Percentiles rank a stretch among this genome's conserved stretches.
Evolutionary conservation across 768 basidiomycete genomes (phyloP).

Genomic region (Phylloporus sp.): DNA sequence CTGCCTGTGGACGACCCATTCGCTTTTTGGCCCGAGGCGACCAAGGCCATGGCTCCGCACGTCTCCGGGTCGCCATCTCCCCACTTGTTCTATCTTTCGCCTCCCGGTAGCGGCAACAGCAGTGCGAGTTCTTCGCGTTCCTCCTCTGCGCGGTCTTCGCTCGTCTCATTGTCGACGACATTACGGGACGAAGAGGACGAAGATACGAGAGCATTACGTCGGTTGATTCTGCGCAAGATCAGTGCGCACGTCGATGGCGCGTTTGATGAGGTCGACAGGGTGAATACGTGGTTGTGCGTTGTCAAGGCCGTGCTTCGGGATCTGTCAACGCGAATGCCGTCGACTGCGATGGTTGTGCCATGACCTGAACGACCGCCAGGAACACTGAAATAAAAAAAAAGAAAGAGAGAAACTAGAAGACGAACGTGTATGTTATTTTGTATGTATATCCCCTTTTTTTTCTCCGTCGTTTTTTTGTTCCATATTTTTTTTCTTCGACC

Average conservation of each 20-base stretch:
- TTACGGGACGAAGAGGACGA: conserved; percentile 56
- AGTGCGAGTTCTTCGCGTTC: conserved; percentile 15
- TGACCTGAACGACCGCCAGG: conserved; percentile 8
- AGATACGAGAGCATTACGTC: conserved; percentile 55
- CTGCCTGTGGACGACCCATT: conserved; percentile 17
- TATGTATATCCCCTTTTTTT: conserved; percentile 26
- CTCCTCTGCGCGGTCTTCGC: conserved; percentile 32
- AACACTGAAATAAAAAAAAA: conserved; percentile 1
- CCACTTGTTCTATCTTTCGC: conserved; percentile 21
- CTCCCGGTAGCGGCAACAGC: conserved; percentile 6
- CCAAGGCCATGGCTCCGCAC: background rate
- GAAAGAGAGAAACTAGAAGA: too few relatives aligned
- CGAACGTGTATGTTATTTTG: conserved; percentile 30
- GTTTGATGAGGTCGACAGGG: conserved; percentile 60
- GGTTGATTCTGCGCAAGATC: conserved; percentile 63
- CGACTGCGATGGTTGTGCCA: conserved; percentile 3
- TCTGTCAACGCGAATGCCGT: conserved; percentile 32
- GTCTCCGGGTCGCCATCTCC: conserved; percentile 1
- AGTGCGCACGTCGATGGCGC: conserved; percentile 51
- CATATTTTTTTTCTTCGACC: conserved; percentile 4
- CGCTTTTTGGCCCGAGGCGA: conserved; percentile 13
- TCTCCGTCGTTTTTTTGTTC: background rate
- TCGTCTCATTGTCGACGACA: conserved; percentile 45
- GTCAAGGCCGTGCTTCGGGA: conserved; percentile 60
- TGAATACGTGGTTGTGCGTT: conserved; percentile 54